Conservation (phyloP, 805 yeast genomes). For the Candida argentea region DNA sequence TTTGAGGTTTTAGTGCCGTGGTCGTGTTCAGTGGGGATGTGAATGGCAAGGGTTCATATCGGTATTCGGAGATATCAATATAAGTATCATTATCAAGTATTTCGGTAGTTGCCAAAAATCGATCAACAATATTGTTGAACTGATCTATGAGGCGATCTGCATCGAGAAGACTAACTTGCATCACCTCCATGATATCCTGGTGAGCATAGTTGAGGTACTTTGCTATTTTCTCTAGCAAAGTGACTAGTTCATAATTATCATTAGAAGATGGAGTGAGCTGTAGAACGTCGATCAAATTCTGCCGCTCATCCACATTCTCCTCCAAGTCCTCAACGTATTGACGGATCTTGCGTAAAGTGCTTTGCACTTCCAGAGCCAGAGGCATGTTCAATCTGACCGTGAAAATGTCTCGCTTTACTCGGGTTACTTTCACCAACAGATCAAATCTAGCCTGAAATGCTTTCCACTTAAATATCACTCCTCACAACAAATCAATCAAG, state of each 20-base stretch:
- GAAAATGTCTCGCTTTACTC: no score
- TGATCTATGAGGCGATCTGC: neutral
- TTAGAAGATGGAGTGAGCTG: conserved; percentile 27
- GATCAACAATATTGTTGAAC: neutral
- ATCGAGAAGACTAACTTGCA: neutral
- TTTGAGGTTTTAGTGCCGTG: conserved; percentile 7
- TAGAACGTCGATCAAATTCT: conserved; percentile 16
- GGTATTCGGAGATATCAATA: conserved; percentile 23
- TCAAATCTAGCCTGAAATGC: no score
- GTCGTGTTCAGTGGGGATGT: conserved; percentile 3
- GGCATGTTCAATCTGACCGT: no score
- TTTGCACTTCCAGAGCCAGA: conserved; percentile 11
- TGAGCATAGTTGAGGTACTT: conserved; percentile 19
- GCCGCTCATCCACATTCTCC: conserved; percentile 23
- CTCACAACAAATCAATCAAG: no score
- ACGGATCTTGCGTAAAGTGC: conserved; percentile 10
- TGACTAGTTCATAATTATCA: conserved; percentile 28
- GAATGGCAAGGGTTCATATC: conserved; percentile 7
- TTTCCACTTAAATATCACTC: no score
- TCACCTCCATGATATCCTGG: conserved; percentile 13
- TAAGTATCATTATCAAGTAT: conserved; percentile 15
- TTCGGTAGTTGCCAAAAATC: conserved; percentile 11
- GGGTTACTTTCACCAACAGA: no score
- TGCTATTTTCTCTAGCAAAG: conserved; percentile 15
- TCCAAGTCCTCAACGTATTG: conserved; percentile 19